Conservation (phyloP, 2,329 filamentous ascomycete genomes). For the Epichloe sibirici region DNA sequence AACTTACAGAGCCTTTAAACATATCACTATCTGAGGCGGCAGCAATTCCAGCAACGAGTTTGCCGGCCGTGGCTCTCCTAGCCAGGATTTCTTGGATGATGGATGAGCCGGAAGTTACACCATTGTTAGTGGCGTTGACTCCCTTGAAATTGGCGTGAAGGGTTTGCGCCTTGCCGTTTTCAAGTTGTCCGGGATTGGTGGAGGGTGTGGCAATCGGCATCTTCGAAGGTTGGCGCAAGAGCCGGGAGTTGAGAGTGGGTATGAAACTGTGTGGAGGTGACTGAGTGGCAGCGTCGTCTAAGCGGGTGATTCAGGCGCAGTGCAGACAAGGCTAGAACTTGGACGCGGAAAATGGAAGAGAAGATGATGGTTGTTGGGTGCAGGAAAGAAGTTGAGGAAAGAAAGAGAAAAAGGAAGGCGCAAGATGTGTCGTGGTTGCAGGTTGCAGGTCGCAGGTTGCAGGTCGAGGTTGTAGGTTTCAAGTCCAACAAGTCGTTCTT, state of each 20-base stretch:
- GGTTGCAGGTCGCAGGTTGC: background rate
- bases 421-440: background rate
- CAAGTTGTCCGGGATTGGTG: background rate
- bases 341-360: too few relatives aligned
- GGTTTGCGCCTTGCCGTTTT: conserved; percentile 2
- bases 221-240: background rate
- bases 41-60: conserved; percentile 62
- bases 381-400: background rate
- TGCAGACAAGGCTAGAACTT: too few relatives aligned
- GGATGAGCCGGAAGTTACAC: conserved; percentile 7
- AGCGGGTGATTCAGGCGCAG: too few relatives aligned
- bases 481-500: background rate
- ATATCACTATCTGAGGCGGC: conserved; percentile 66
- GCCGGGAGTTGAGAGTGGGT: background rate
- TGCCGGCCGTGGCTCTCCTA: conserved; percentile 54
- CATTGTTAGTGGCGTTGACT: conserved; percentile 9
- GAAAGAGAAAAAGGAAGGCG: background rate
- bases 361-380: background rate
- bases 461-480: background rate
- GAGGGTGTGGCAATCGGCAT: conserved; percentile 4
- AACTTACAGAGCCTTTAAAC: conserved; percentile 62
- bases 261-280: background rate
- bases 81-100: conserved; percentile 19
- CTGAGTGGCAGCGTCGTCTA: background rate
- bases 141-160: conserved; percentile 8